Evolutionary conservation across 2,329 filamentous ascomycete genomes (phyloP), one percentile per base, ranked within the genome.

Genomic region (Plectosphaerella cucumerina): DNA sequence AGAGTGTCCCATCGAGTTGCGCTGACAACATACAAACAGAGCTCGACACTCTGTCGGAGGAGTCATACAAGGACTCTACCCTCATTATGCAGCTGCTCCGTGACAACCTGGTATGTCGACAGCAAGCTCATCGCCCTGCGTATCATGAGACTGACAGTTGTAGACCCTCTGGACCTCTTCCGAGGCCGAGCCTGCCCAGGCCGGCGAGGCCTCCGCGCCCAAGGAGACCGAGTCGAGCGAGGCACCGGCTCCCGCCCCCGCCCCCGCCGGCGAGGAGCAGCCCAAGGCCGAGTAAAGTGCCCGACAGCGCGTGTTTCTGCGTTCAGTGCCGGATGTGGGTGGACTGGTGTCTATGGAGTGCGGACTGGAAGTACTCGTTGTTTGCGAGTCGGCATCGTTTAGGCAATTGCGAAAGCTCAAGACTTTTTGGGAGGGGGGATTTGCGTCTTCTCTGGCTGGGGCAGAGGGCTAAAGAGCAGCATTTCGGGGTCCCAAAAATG

Each of bases 151-250:
- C 26, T 31, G 26, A 31, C 26, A 31, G 26, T 11, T 50, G 44
- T 62, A 97, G 92, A 97, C 94, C 61, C 91, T 97, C 74, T 97
- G 94, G 94, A 97, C 94, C 68, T 97, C 93, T 55, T 97, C 93
- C 62, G 94, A 97, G 84, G 90, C 92, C 59, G 94, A 97, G 81
- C 84, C 89, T 65, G 76, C 87, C 61, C 78, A 81, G 58, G 72
- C 71, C 54, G 70, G 61, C 44, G 75, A 81, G 62, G 70, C 75
- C 54, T 72, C 80, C 54, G 71, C 83, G 53, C 60, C 66, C 50
- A 70, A 71, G 65, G 70, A 72, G 55, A 67, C 75, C 58, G 75
- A 77, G 62, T 74, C 80, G 58, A 67, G 78, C 53, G 83, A 84
- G 64, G 75, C 78, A 62, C 75, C 84, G 58, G 70, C 84, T 53